Conservation (phyloP, 345 rosid genomes). For the Brassica carinata region DNA sequence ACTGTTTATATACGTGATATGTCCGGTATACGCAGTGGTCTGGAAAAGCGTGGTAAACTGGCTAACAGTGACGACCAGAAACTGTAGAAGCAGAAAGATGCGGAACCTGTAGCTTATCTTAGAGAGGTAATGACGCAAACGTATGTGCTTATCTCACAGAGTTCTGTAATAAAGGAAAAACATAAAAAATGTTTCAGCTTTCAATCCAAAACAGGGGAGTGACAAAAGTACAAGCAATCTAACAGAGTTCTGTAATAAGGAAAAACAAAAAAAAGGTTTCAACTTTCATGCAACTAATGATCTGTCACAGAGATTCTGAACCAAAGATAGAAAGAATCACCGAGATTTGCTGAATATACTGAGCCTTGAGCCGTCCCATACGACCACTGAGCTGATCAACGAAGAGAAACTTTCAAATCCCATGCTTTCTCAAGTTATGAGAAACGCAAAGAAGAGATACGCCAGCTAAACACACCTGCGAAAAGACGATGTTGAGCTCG, state of each 20-base stretch:
- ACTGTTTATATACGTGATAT: constrained; percentile 63
- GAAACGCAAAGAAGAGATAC: constrained; percentile 76
- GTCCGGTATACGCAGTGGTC: constrained; percentile 70
- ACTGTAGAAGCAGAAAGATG: constrained; percentile 76
- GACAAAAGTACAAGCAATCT: too few species aligned
- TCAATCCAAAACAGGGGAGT: neutral
- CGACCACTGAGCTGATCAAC: constrained; percentile 71
- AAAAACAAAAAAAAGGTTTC: too few species aligned
- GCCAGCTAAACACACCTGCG: constrained; percentile 78
- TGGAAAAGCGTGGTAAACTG: constrained; percentile 76
- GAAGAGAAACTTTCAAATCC: constrained; percentile 69
- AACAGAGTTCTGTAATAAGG: too few species aligned
- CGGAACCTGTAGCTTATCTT: constrained; percentile 97
- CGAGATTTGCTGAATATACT: constrained; percentile 63
- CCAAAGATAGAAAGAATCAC: constrained; percentile 38
- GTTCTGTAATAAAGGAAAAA: constrained; percentile 38
- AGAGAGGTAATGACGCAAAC: constrained; percentile 72
- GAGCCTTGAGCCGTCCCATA: constrained; percentile 49
- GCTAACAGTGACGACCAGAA: constrained; percentile 73
- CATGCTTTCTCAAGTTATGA: constrained; percentile 76
- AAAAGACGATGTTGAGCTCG: constrained; percentile 70
- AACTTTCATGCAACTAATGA: neutral
- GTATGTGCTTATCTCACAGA: constrained; percentile 74
- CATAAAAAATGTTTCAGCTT: neutral
- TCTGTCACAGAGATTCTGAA: neutral